These are phyloP conservation scores for Blastobotrys raffinosifermentans DNA, from an alignment of 1,139 yeast species.

Conservation along the genomic window DNA sequence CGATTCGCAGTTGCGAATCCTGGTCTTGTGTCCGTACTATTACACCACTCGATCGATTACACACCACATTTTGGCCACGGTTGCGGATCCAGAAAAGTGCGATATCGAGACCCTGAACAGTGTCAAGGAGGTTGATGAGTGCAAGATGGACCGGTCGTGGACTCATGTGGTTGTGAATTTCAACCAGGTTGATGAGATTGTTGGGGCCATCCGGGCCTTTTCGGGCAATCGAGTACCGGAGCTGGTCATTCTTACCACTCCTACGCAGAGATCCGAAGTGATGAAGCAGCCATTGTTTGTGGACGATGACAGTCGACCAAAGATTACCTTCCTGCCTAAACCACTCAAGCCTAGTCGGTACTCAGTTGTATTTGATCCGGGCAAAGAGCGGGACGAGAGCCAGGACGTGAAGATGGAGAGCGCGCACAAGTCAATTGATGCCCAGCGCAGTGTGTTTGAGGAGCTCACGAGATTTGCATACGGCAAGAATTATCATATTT, in stretches of 20 bases:
- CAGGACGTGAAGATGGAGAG: conserved; percentile 26
- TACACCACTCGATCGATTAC: conserved; percentile 29
- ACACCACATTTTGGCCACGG: conserved; percentile 30
- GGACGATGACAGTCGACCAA: conserved; percentile 7
- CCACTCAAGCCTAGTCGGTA: conserved; percentile 28
- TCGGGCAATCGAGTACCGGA: no score
- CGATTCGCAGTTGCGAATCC: conserved; percentile 17
- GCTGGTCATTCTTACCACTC: conserved; percentile 29
- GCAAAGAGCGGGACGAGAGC: conserved; percentile 22
- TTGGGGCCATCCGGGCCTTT: conserved; percentile 12
- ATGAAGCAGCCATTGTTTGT: conserved; percentile 13
- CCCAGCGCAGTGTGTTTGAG: conserved; percentile 23
- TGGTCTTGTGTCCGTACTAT: conserved; percentile 29
- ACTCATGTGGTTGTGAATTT: conserved; percentile 32
- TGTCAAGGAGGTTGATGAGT: conserved; percentile 6
- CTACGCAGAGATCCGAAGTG: conserved; percentile 27
- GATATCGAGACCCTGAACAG: conserved; percentile 15
- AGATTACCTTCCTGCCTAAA: conserved; percentile 24
- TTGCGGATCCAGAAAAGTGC: conserved; percentile 25
- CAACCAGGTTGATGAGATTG: conserved; percentile 21
- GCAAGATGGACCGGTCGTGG: conserved; percentile 15
- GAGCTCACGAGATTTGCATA: conserved; percentile 35
- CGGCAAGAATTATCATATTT: conserved; percentile 41
- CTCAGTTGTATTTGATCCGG: conserved; percentile 28
- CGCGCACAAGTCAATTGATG: conserved; percentile 23